Evolutionary conservation across 192 early-diverging fungal species (phyloP).

Genomic region (Linnemannia schmuckeri): DNA sequence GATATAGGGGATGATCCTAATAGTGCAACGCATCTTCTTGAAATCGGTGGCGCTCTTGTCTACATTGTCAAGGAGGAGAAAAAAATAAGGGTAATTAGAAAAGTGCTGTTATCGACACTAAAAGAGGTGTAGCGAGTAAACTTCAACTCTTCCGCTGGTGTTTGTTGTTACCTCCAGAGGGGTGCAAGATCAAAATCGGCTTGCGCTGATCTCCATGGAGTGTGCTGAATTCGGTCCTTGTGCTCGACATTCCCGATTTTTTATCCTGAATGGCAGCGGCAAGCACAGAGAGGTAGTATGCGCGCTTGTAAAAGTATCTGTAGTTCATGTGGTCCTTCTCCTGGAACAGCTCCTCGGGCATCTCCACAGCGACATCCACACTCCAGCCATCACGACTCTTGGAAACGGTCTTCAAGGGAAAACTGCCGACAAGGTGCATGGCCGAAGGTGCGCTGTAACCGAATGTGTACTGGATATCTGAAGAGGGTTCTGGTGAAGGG

Average conservation of each 20-base stretch:
- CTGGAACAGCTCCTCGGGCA: constrained; percentile 89
- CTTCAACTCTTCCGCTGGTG: not conserved
- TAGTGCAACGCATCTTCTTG: constrained; percentile 72
- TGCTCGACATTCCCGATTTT: constrained; percentile 60
- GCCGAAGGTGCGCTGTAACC: constrained; percentile 80
- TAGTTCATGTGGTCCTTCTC: constrained; percentile 96
- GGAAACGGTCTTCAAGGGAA: constrained; percentile 80
- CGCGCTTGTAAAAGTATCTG: constrained; percentile 96
- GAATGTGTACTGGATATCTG: constrained; percentile 83
- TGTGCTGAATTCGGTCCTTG: constrained; percentile 65
- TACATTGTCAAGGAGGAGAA: constrained; percentile 16
- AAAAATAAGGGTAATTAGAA: constrained; percentile 2
- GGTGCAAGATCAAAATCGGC: constrained; percentile 72
- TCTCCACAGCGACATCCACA: constrained; percentile 92
- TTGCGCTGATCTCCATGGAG: constrained; percentile 74
- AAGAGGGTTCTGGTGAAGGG: constrained; percentile 80
- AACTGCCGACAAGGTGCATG: constrained; percentile 90
- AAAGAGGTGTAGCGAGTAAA: not conserved
- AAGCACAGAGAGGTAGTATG: constrained; percentile 89
- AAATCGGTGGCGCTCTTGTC: constrained; percentile 75
- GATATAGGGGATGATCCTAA: constrained; percentile 88
- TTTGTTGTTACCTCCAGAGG: constrained; percentile 60
- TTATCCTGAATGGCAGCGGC: constrained; percentile 67
- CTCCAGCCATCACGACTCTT: constrained; percentile 74
- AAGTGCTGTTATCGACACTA: not conserved